A percentile compares a stretch with the other conserved stretches of the same genome.
Conservation (phyloP, 441 rosid genomes). For the Euphorbia neoarborescens region DNA sequence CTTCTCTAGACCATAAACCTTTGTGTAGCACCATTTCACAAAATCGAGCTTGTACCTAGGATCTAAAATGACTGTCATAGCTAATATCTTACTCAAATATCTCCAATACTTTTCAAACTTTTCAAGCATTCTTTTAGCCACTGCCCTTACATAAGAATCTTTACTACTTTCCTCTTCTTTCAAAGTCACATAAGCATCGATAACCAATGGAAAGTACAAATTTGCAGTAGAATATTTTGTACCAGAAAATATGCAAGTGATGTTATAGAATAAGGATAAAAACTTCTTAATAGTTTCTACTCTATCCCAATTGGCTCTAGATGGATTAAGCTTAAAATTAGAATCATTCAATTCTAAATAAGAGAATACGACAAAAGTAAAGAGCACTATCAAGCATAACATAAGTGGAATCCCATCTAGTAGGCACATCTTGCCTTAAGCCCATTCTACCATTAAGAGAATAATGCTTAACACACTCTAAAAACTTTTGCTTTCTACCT, state of each 20-base stretch:
- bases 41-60: background rate
- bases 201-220: too few species aligned
- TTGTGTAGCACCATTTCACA: too few species aligned
- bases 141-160: background rate
- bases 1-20: too few species aligned
- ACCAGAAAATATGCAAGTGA: too few species aligned
- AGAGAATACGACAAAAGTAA: background rate
- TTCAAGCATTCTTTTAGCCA: background rate
- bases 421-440: background rate
- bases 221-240: too few species aligned
- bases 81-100: background rate
- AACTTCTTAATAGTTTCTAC: background rate
- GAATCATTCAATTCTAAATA: background rate
- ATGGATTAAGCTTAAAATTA: background rate
- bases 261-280: background rate
- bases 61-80: background rate
- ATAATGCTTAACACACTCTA: background rate
- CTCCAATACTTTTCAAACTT: background rate
- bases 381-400: conserved; percentile 1
- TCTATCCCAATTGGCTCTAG: background rate
- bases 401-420: background rate
- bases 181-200: background rate
- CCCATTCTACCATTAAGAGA: background rate
- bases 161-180: background rate
- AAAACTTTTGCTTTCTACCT: background rate